phyloP scores from a whole-genome alignment of 2,329 filamentous ascomycete species.

The Moelleriella libera region DNA sequence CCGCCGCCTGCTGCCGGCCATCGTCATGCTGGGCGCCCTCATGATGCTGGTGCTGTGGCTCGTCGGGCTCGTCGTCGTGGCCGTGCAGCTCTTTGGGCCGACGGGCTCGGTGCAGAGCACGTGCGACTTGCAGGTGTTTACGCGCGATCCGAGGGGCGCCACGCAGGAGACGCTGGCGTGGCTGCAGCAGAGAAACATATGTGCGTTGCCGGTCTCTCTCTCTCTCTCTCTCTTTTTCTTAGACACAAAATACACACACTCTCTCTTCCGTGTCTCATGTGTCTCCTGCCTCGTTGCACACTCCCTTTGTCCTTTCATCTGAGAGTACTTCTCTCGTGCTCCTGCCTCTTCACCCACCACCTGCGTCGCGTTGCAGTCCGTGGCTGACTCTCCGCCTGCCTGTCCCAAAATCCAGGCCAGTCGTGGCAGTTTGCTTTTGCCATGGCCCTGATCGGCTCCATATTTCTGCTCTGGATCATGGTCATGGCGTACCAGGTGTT shows the following conservation, averaged over 20 bases:
- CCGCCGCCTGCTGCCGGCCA: slow-evolving; percentile 44
- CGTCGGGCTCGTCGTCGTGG: slow-evolving; percentile 47
- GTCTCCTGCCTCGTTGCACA: too few species aligned
- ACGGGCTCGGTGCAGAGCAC: slow-evolving; percentile 41
- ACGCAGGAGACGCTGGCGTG: slow-evolving; percentile 44
- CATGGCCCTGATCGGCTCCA: slow-evolving; percentile 42
- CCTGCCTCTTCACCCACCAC: too few species aligned
- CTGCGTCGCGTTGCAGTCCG: too few species aligned
- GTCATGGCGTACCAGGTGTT: slow-evolving; percentile 54
- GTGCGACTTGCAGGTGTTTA: slow-evolving; percentile 45
- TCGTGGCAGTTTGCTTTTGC: slow-evolving; percentile 52
- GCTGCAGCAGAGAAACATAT: slow-evolving; percentile 49
- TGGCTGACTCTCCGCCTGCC: slow-evolving; percentile 6
- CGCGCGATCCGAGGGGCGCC: slow-evolving; percentile 32
- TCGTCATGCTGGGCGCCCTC: slow-evolving; percentile 50
- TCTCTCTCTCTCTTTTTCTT: too few species aligned
- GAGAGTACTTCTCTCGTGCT: too few species aligned
- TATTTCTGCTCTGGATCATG: slow-evolving; percentile 56
- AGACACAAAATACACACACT: too few species aligned
- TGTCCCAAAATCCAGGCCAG: slow-evolving; percentile 40
- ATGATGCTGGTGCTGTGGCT: slow-evolving; percentile 56
- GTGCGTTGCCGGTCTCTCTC: slow-evolving; percentile 29
- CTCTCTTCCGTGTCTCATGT: too few species aligned
- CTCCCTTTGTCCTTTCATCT: too few species aligned
- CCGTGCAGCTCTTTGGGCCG: slow-evolving; percentile 50